Conservation (phyloP, 805 yeast species). For the Saccharomycopsis sp. region DNA sequence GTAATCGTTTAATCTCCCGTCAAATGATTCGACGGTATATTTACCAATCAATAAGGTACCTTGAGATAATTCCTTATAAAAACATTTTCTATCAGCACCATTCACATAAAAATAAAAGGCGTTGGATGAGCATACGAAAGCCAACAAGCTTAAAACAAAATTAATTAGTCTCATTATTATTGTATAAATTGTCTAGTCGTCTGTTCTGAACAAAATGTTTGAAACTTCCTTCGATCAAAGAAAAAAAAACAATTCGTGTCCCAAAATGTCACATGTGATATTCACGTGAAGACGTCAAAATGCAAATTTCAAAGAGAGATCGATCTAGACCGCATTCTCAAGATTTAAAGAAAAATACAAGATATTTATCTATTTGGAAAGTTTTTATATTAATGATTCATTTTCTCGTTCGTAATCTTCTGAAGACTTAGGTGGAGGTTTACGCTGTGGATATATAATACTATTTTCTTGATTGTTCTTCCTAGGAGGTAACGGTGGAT, state of each 20-base stretch:
- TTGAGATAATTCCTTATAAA: conserved; percentile 46
- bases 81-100: conserved; percentile 48
- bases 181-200: too few species aligned
- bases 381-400: too few species aligned
- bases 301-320: too few species aligned
- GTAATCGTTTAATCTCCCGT: conserved; percentile 32
- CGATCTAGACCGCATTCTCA: too few species aligned
- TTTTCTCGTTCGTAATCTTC: too few species aligned
- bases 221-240: neutral
- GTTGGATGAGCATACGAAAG: conserved; percentile 21
- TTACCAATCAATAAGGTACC: conserved; percentile 44
- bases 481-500: conserved; percentile 16
- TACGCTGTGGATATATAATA: neutral
- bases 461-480: neutral
- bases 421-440: neutral
- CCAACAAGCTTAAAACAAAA: conserved; percentile 5
- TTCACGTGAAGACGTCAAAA: too few species aligned
- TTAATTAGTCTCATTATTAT: conserved; percentile 2
- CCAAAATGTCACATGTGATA: too few species aligned
- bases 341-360: neutral
- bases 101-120: conserved; percentile 46
- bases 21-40: conserved; percentile 41
- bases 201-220: too few species aligned
- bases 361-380: neutral
- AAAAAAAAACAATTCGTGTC: neutral